Percentiles rank a stretch among this genome's conserved stretches.
phyloP scores from a whole-genome alignment of 176 grass and related monocot genomes.

The Pontederia crassipes region DNA sequence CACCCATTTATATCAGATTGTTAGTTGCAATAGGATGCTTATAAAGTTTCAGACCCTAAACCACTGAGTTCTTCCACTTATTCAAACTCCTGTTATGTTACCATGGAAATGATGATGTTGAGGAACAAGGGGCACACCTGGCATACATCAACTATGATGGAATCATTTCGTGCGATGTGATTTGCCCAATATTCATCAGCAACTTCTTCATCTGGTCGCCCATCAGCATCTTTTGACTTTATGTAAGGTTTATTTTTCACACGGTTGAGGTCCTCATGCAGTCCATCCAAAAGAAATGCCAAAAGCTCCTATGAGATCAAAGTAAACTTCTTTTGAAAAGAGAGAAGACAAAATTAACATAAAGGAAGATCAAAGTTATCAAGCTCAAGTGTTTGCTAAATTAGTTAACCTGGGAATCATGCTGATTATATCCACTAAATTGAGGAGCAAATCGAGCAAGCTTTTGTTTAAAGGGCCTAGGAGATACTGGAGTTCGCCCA shows the following conservation, averaged over 20 bases:
- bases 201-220: conserved; percentile 92
- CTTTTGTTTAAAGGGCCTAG: conserved; percentile 87
- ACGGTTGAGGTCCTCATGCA: conserved; percentile 97
- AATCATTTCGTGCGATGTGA: conserved; percentile 98
- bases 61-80: too few relatives aligned
- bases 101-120: too few relatives aligned
- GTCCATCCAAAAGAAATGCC: conserved; percentile 92
- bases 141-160: conserved; percentile 99
- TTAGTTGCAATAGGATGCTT: too few relatives aligned
- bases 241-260: conserved; percentile 93
- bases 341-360: conserved; percentile 7
- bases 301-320: conserved; percentile 56
- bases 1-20: too few relatives aligned
- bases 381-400: background rate
- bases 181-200: conserved; percentile 97
- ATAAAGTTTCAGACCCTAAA: too few relatives aligned
- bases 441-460: conserved; percentile 95
- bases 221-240: conserved; percentile 81
- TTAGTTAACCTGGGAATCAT: conserved; percentile 72
- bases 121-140: conserved; percentile 32
- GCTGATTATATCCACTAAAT: conserved; percentile 97
- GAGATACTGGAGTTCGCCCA: conserved; percentile 73
- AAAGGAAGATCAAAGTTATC: background rate
- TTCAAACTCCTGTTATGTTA: too few relatives aligned
- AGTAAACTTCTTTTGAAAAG: background rate